Conservation (phyloP, 2,329 filamentous ascomycete genomes). For the Chaetomiaceae sp. region DNA sequence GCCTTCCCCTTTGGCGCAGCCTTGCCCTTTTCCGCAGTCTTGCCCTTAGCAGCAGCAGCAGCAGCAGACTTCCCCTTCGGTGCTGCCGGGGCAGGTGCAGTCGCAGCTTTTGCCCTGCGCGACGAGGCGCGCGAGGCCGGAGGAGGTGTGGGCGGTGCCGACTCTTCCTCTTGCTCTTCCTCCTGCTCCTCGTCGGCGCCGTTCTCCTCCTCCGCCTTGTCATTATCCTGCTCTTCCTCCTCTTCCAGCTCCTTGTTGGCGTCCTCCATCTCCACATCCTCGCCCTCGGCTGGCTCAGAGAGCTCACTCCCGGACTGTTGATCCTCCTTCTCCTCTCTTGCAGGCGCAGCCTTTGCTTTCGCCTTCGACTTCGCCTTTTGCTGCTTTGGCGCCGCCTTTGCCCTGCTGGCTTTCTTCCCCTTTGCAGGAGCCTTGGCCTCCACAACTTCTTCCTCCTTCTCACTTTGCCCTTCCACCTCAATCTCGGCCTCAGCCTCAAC, state of each 20-base stretch:
- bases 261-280: conserved; percentile 15
- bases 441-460: neutral
- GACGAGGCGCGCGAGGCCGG: neutral
- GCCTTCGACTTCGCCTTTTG: neutral
- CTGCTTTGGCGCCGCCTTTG: neutral
- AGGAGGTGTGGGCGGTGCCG: neutral
- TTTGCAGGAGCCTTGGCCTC: neutral
- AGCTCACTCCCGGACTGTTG: conserved; percentile 2
- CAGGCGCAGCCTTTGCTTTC: neutral
- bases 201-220: neutral
- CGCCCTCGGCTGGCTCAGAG: conserved; percentile 8
- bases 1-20: conserved; percentile 13
- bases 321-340: neutral
- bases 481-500: conserved; percentile 16
- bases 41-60: conserved; percentile 4
- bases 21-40: conserved; percentile 6
- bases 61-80: conserved; percentile 8
- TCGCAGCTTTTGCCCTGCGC: neutral
- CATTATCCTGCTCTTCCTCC: neutral
- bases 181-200: neutral
- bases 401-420: neutral
- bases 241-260: neutral
- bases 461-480: neutral
- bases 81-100: neutral
- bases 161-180: neutral